These are phyloP conservation scores for Paracamarosporium sp. DNA, from an alignment of 2,329 filamentous ascomycete genomes.

Conservation along the genomic window DNA sequence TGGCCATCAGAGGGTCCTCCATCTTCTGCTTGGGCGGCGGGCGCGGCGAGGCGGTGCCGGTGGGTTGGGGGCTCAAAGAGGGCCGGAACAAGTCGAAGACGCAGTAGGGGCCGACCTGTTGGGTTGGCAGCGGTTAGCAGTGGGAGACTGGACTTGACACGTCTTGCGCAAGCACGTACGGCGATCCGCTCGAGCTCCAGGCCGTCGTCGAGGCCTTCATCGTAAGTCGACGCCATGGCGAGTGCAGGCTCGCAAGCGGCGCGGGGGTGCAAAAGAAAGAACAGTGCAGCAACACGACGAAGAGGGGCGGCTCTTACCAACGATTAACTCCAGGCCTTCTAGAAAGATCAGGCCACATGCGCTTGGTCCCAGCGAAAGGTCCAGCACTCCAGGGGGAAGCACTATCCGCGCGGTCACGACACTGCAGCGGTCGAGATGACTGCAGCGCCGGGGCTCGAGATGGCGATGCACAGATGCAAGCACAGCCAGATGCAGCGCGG, in stretches of 20 bases:
- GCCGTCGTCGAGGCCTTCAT: constrained; percentile 37
- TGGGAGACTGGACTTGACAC: constrained; percentile 6
- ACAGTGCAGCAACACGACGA: background rate
- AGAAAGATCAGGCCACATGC: background rate
- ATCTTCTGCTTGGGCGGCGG: constrained; percentile 26
- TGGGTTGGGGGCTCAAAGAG: constrained; percentile 24
- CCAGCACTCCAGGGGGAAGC: too few species aligned
- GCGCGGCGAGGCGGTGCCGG: constrained; percentile 12
- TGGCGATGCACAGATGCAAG: background rate
- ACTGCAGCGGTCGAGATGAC: constrained; percentile 48
- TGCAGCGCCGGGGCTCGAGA: background rate
- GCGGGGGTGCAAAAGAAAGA: background rate
- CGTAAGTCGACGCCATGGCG: constrained; percentile 2
- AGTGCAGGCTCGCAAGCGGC: background rate
- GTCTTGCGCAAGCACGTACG: constrained; percentile 37
- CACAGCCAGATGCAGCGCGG: background rate
- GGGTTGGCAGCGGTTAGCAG: constrained; percentile 32
- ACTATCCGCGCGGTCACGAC: constrained; percentile 37
- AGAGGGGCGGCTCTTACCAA: background rate
- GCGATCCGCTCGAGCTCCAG: constrained; percentile 47
- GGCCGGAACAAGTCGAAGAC: constrained; percentile 45
- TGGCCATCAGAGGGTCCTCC: constrained; percentile 43
- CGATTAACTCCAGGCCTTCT: background rate
- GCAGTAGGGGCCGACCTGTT: constrained; percentile 48
- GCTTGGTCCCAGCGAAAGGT: background rate